Evolutionary conservation across 2,329 filamentous ascomycete species (phyloP), one percentile per base, ranked within the genome.

Genomic region (Gliomastix tumulicola): DNA sequence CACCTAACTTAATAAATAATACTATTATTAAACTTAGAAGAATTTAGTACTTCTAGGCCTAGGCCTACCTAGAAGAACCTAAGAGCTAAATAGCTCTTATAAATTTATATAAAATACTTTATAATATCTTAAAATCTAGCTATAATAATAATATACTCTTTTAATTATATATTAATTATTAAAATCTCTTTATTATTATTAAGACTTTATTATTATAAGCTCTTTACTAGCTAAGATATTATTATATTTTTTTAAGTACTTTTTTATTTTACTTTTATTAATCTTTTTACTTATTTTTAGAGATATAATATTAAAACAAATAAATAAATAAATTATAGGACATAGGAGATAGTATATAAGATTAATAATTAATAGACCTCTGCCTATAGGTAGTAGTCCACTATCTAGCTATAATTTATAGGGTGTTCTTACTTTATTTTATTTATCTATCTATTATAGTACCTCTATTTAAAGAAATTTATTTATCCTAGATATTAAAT

Each of bases 301-400:
- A 7, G 12, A 15, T n/a, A n/a, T n/a, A n/a, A n/a, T n/a, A n/a
- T n/a, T n/a, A n/a, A 3, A 13, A 7, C 9, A 28, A 28, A 28
- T 13, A 13, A 13, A 12, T 13, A 13, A 5, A 13, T 28, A 28
- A 28, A 34, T 43, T 36, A 22, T 43, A 22, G 16, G 41, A 43
- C n/a, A n/a, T n/a, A n/a, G n/a, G n/a, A n/a, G n/a, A n/a, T n/a
- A n/a, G n/a, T n/a, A 37, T 33, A 32, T 32, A 8, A 17, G 23
- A 32, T 13, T 13, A 20, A 35, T 17, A 31, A 4, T 35, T 16
- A 35, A 30, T 28, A 39, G 35, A 12, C 15, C 12, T 13, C 12
- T 28, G 15, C 15, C 12, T 28, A 28, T 5, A 9, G 3, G 15
- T 4, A 10, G 20, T 6, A 8, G 2, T 10, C 8, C 15, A 21